Conservation (phyloP, 352 stramenopile species). For the Globisporangium orthogonon region DNA sequence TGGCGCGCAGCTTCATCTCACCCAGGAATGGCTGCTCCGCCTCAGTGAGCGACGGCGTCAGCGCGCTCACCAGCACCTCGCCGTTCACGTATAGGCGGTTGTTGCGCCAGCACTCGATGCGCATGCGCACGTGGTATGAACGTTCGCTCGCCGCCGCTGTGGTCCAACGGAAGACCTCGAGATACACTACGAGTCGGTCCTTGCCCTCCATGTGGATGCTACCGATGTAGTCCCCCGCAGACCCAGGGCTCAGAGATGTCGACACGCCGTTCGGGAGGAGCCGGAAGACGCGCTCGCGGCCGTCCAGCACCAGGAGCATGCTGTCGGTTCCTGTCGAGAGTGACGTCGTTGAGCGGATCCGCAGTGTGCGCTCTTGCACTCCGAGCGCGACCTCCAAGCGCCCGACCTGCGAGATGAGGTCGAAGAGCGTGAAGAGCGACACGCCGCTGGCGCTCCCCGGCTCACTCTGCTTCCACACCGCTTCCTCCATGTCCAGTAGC, state of each 20-base stretch:
- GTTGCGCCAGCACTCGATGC: slow-evolving; percentile 34
- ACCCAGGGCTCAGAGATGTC: slow-evolving; percentile 20
- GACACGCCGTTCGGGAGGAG: slow-evolving; percentile 46
- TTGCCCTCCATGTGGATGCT: slow-evolving; percentile 40
- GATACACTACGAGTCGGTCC: slow-evolving; percentile 33
- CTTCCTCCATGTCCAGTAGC: slow-evolving; percentile 41
- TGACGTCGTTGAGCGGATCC: slow-evolving; percentile 22
- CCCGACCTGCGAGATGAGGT: slow-evolving; percentile 40
- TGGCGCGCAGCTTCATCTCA: slow-evolving; percentile 44
- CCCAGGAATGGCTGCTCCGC: slow-evolving; percentile 35
- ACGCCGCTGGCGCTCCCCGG: slow-evolving; percentile 13
- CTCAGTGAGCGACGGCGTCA: slow-evolving; percentile 18
- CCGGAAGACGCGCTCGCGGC: slow-evolving; percentile 52
- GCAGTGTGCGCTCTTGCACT: slow-evolving; percentile 28
- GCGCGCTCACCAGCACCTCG: slow-evolving; percentile 34
- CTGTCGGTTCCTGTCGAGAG: slow-evolving; percentile 26
- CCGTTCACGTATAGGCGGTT: slow-evolving; percentile 36
- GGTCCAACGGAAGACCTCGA: slow-evolving; percentile 48
- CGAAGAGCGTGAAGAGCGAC: slow-evolving; percentile 39
- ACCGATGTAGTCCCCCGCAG: slow-evolving; percentile 51
- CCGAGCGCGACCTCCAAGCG: slow-evolving; percentile 34
- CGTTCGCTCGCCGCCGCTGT: slow-evolving; percentile 12
- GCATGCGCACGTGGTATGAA: slow-evolving; percentile 38
- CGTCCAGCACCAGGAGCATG: slow-evolving; percentile 49
- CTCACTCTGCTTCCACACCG: slow-evolving; percentile 24